A percentile compares a stretch with the other conserved stretches of the same genome.
These are phyloP conservation scores for Apophysomyces elegans DNA, from an alignment of 371 early-diverging fungal genomes.

Conservation along the genomic window DNA sequence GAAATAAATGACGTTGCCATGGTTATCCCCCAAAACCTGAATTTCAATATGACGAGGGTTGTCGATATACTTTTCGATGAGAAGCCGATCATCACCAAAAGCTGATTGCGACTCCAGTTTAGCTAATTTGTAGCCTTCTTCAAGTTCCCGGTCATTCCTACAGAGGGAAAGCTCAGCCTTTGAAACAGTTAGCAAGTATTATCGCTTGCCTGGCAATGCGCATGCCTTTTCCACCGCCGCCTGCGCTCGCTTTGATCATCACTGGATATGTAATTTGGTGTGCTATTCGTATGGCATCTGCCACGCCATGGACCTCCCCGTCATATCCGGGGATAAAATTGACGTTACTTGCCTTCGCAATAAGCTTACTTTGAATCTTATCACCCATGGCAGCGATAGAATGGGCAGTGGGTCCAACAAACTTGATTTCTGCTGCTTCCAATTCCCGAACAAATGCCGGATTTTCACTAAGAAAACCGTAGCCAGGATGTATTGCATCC, in stretches of 20 bases:
- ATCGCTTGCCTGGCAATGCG: slow-evolving; percentile 64
- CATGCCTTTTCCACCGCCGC: slow-evolving; percentile 93
- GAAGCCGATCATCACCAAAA: slow-evolving; percentile 86
- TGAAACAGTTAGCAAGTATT: neutral
- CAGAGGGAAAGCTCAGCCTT: neutral
- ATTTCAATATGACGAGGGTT: slow-evolving; percentile 86
- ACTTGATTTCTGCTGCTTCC: slow-evolving; percentile 62
- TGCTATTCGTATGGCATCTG: slow-evolving; percentile 54
- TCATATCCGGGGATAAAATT: slow-evolving; percentile 69
- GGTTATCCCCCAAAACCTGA: slow-evolving; percentile 80
- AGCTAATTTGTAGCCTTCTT: slow-evolving; percentile 80
- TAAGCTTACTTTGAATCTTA: slow-evolving; percentile 79
- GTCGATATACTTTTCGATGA: slow-evolving; percentile 93
- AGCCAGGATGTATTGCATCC: slow-evolving; percentile 83
- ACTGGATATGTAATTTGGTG: slow-evolving; percentile 75
- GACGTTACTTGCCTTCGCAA: slow-evolving; percentile 74
- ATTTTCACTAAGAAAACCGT: slow-evolving; percentile 92
- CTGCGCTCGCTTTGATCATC: slow-evolving; percentile 84
- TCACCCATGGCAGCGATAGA: slow-evolving; percentile 94
- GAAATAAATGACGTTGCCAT: slow-evolving; percentile 79
- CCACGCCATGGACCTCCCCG: slow-evolving; percentile 55
- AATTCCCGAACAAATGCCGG: slow-evolving; percentile 71
- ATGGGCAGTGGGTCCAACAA: slow-evolving; percentile 76
- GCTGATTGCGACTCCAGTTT: slow-evolving; percentile 80
- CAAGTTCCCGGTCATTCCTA: slow-evolving; percentile 68